Evolutionary conservation across 2,329 filamentous ascomycete species (phyloP).

Genomic region (Aspergillus ochraceoroseus): DNA sequence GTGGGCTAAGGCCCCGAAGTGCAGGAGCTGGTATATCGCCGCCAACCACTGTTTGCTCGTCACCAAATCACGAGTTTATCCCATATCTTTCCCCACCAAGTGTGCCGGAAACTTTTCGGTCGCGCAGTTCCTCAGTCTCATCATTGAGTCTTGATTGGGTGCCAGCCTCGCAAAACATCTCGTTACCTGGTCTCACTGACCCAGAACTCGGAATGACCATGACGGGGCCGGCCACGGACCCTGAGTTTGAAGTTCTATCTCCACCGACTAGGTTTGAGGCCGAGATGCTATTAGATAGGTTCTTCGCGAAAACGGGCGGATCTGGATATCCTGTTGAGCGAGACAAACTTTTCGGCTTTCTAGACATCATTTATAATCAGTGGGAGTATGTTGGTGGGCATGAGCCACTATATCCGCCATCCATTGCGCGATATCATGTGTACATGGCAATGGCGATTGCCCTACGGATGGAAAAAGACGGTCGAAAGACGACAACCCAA

Average conservation of each 20-base stretch:
- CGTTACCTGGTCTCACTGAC: background rate
- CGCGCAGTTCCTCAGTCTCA: conserved; percentile 15
- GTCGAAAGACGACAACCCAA: background rate
- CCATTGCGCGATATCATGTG: conserved; percentile 17
- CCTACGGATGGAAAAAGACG: conserved; percentile 8
- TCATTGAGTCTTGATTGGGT: conserved; percentile 6
- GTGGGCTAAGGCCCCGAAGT: conserved; percentile 1
- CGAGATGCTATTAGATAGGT: conserved; percentile 12
- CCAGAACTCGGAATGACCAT: background rate
- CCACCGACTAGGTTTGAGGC: conserved; percentile 9
- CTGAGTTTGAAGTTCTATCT: background rate
- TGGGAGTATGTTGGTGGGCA: background rate
- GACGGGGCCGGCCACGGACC: background rate
- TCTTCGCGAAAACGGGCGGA: background rate
- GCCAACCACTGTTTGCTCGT: conserved; percentile 11
- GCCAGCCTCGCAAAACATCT: background rate
- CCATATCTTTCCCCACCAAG: conserved; percentile 8
- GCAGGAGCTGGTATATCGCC: conserved; percentile 5
- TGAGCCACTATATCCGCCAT: background rate
- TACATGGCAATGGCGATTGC: conserved; percentile 18
- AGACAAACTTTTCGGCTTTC: conserved; percentile 4
- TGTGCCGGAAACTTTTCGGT: background rate
- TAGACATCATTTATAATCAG: conserved; percentile 8
- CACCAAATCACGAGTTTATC: conserved; percentile 6
- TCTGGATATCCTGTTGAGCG: conserved; percentile 7